A percentile compares a stretch with the other conserved stretches of the same genome.
phyloP scores from a whole-genome alignment of 169 alveolate species.

The Cardiosporidium cionae region DNA sequence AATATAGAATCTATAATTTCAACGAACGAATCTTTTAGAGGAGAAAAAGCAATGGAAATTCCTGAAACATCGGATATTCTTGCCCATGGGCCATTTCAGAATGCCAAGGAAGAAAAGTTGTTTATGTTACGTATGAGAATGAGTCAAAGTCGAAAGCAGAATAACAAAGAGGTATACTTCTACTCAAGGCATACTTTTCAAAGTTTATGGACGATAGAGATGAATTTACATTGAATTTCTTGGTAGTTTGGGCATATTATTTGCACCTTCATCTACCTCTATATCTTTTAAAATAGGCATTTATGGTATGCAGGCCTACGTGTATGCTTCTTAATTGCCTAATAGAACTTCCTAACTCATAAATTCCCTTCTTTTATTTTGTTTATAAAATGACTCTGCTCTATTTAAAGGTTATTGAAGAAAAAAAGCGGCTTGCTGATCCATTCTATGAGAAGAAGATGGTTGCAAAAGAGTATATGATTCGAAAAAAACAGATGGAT shows the following conservation, averaged over 20 bases:
- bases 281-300: neutral
- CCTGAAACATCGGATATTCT: constrained; percentile 19
- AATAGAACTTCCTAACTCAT: no score
- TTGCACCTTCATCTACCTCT: no score
- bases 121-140: constrained; percentile 3
- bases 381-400: no score
- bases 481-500: constrained; percentile 19
- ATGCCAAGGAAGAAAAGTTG: constrained; percentile 7
- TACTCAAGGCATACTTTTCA: neutral
- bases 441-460: constrained; percentile 19
- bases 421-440: constrained; percentile 2
- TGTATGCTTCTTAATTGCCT: neutral
- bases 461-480: constrained; percentile 9
- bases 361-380: no score
- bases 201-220: no score
- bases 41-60: neutral
- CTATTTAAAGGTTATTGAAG: neutral
- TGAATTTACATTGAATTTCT: no score
- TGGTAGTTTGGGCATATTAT: no score
- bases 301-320: no score
- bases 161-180: constrained; percentile 22
- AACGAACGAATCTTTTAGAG: neutral
- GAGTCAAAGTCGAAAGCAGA: constrained; percentile 29
- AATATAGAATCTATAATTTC: neutral
- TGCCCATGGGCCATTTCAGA: constrained; percentile 19